phyloP scores from a whole-genome alignment of 139 green algal genomes.

The Deuterostichococcus epilithicus region DNA sequence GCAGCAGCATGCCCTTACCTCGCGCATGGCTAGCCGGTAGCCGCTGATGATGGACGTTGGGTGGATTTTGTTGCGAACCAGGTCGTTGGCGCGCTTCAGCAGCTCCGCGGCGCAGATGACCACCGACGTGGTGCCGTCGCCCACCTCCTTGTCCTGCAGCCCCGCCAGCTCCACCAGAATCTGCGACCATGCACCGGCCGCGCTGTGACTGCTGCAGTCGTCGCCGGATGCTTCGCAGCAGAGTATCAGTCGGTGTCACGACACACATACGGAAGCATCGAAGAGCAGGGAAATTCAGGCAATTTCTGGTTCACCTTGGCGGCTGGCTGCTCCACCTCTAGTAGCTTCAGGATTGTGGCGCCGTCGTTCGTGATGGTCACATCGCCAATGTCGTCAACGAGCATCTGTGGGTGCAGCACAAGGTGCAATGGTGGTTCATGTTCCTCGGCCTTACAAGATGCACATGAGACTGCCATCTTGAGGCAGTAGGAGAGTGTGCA shows the following conservation, averaged over 20 bases:
- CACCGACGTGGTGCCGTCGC: conserved; percentile 97
- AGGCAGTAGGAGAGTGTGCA: background rate
- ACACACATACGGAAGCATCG: too few relatives aligned
- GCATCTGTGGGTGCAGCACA: conserved; percentile 73
- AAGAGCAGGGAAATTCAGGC: too few relatives aligned
- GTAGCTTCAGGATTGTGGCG: conserved; percentile 96
- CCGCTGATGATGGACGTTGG: conserved; percentile 97
- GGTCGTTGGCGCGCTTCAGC: conserved; percentile 89
- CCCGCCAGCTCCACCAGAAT: conserved; percentile 99
- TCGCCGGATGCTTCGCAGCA: too few relatives aligned
- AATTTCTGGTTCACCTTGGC: conserved; percentile 77
- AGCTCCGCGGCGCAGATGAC: conserved; percentile 97
- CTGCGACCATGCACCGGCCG: too few relatives aligned
- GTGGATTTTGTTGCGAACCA: conserved; percentile 95
- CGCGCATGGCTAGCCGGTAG: conserved; percentile 92
- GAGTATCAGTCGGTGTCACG: too few relatives aligned
- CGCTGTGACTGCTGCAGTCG: too few relatives aligned
- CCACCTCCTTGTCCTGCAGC: conserved; percentile 97
- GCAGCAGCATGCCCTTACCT: conserved; percentile 52
- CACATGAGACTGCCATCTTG: background rate
- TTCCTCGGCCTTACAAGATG: too few relatives aligned
- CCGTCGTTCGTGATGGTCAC: conserved; percentile 99
- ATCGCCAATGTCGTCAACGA: conserved; percentile 99
- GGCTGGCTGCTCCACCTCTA: conserved; percentile 98
- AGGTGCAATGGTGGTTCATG: too few relatives aligned